phyloP scores from a whole-genome alignment of 2,329 filamentous ascomycete genomes.

The Cyphellophora europaea region DNA sequence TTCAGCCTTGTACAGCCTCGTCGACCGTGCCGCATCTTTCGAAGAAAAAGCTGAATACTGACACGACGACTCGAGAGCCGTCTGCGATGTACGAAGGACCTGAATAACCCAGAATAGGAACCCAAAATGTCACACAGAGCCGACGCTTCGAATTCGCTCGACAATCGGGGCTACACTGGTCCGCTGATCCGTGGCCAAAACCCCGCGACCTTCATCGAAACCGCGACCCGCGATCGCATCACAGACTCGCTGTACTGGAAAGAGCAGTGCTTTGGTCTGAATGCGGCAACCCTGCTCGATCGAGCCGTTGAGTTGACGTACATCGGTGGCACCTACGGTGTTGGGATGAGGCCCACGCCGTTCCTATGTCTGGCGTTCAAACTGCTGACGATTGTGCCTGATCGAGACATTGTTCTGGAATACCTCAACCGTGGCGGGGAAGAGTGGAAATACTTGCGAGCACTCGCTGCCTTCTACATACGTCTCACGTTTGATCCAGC shows the following conservation, averaged over 20 bases:
- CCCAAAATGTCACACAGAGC: constrained; percentile 56
- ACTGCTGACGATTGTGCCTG: constrained; percentile 76
- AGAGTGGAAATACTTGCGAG: constrained; percentile 76
- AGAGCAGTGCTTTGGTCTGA: constrained; percentile 94
- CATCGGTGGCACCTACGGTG: constrained; percentile 81
- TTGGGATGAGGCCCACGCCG: constrained; percentile 72
- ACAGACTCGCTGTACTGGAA: constrained; percentile 96
- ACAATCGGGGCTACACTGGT: constrained; percentile 76
- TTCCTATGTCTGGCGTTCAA: constrained; percentile 95
- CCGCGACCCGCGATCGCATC: constrained; percentile 90
- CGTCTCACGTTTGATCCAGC: constrained; percentile 73
- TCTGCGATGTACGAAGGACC: too few relatives aligned
- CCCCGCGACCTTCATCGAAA: constrained; percentile 91
- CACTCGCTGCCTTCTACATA: constrained; percentile 87
- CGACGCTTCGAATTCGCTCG: constrained; percentile 68
- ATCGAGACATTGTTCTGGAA: constrained; percentile 66
- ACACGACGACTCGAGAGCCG: too few relatives aligned
- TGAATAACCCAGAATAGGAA: too few relatives aligned
- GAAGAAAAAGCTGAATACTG: too few relatives aligned
- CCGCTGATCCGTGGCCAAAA: constrained; percentile 80
- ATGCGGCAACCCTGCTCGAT: constrained; percentile 71
- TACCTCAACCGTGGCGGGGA: constrained; percentile 73
- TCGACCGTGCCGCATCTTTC: too few relatives aligned
- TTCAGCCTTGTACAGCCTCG: not conserved
- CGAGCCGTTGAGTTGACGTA: constrained; percentile 76